These are phyloP conservation scores for Moniliophthora roreri DNA, from an alignment of 1,284 basidiomycete species.

Conservation along the genomic window DNA sequence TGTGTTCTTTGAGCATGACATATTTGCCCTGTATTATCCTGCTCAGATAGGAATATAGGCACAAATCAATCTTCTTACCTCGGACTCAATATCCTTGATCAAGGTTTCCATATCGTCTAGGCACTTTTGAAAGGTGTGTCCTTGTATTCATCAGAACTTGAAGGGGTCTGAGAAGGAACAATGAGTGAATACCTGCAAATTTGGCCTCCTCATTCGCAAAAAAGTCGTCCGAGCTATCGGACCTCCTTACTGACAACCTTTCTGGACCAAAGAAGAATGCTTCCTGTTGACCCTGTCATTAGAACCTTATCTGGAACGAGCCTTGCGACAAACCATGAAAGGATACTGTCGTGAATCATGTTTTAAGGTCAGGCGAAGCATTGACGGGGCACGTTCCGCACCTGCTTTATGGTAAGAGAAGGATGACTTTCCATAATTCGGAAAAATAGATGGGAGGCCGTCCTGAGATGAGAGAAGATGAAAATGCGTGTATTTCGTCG, in stretches of 20 bases:
- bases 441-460: background rate
- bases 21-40: background rate
- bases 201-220: background rate
- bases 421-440: background rate
- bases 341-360: no score
- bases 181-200: background rate
- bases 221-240: background rate
- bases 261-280: background rate
- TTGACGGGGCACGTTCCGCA: no score
- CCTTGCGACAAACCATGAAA: no score
- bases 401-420: background rate
- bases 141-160: no score
- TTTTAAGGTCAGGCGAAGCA: no score
- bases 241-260: background rate
- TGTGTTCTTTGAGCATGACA: background rate
- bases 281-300: background rate
- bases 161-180: no score
- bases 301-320: no score
- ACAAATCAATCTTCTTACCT: background rate
- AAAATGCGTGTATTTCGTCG: background rate
- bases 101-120: no score
- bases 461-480: background rate
- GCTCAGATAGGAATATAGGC: background rate
- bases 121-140: no score
- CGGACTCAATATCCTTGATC: background rate